Base-by-base conservation (phyloP, 2,329 filamentous ascomycete species). In the Trichoderma sp. region DNA sequence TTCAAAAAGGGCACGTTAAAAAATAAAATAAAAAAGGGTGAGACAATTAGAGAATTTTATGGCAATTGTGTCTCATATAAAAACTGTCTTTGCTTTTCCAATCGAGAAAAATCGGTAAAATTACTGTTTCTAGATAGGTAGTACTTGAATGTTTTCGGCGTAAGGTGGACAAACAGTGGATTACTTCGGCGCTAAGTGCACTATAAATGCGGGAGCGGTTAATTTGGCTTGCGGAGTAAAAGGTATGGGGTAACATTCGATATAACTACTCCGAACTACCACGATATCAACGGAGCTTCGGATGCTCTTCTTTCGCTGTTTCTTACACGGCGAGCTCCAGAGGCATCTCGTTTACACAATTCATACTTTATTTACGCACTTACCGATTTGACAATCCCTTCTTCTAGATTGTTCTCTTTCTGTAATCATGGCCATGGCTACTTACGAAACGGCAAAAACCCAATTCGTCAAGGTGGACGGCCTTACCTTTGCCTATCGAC, bases 401-500 rank as follows among this genome's bases (percentile, higher is more conserved):
- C 1, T 43, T 43, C 6, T 43, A 17, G 15, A 1, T 43, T 43
- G 15, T 5, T 30, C 39, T 26, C 32, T 11, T 30, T 58, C 39
- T 47, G 28, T 26, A n/a, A 4, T 34, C 34, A 57, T 32, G 7
- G 47, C 30, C 26, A 81, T 81, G 79, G 73, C 77, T 4, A 77
- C 78, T 2, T 79, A 78, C 34, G 76, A 79, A 59, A 76, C 75
- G 1, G 80, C 79, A 1, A 68, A 72, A 26, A 73, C 80, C 32
- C 75, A 75, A 26, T 78, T 74, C 70, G 72, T 81, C 72, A 76
- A 76, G n/a, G 77, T 80, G 12, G 75, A 75, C 69, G 77, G 74
- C 50, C 75, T 78, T 67, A 75, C 73, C 32, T 81, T 80, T 71
- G 79, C 79, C 32, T 80, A 81, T 47, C 76, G 80, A 17, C 76